Evolutionary conservation across 2,329 filamentous ascomycete species (phyloP), one percentile per base, ranked within the genome.

Genomic region (Alternaria ethzedia): DNA sequence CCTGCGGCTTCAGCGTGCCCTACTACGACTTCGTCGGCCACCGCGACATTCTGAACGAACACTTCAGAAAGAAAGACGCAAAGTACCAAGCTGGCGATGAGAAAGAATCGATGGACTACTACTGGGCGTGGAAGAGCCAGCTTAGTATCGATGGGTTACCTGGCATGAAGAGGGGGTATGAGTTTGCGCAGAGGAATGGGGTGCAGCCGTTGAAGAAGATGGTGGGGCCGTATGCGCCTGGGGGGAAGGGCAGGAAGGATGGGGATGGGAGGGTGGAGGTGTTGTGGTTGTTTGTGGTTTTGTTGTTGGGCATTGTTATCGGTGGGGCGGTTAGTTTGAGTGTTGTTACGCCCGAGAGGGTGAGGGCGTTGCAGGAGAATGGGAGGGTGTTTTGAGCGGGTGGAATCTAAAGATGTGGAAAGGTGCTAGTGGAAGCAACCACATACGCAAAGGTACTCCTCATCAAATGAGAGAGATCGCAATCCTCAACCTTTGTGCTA

Each of bases 121-220:
- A 83, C 61, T 83, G 82, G 82, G 81, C 82, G 5, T 81, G 71
- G 57, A 84, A 83, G 69, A 80, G 78, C 32, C 78, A 82, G 17
- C 74, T 76, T 60, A 80, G 77, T 32, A 80, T 83, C 25, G 82
- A 84, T 64, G 82, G 82, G 0, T 68, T 84, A 25, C 82, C 82
- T 0, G 82, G 79, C 0, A 81, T 83, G 79, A 79, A 79, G 69
- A 69, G 75, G 20, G 82, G 79, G 0, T 71, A 79, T 9, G 71
- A 77, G 8, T 79, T 72, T 44, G 80, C 75, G n/a, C 72, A 76
- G 57, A 66, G 69, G 50, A 72, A 83, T 32, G 69, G 66, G 0
- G 74, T 84, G 1, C 70, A 68, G 65, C 82, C 82, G 13, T 65
- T 83, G 47, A 79, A 78, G 71, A 84, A 84, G 70, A 82, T 83